A percentile compares a stretch with the other conserved stretches of the same genome.
phyloP scores from a whole-genome alignment of 2,329 filamentous ascomycete species.

The Penicillium fuscoglaucum region DNA sequence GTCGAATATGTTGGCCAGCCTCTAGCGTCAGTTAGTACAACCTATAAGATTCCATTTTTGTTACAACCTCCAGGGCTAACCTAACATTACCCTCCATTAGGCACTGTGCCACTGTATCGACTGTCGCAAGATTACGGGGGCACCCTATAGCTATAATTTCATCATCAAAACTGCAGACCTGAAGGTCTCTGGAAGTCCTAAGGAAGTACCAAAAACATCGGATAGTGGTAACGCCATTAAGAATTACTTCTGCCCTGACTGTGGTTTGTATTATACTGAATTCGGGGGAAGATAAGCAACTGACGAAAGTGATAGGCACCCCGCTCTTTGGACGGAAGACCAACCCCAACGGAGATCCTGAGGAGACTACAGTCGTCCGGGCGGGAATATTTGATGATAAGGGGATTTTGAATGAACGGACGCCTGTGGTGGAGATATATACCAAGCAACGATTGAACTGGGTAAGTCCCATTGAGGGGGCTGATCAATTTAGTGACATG shows the following conservation, averaged over 20 bases:
- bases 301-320: slow-evolving; percentile 24
- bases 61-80: not conserved
- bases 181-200: slow-evolving; percentile 34
- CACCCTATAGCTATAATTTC: slow-evolving; percentile 33
- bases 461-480: slow-evolving; percentile 27
- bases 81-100: slow-evolving; percentile 20
- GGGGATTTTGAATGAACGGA: slow-evolving; percentile 27
- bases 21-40: slow-evolving; percentile 29
- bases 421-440: slow-evolving; percentile 36
- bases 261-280: slow-evolving; percentile 29
- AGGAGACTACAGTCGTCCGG: slow-evolving; percentile 32
- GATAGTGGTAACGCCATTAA: slow-evolving; percentile 40
- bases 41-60: not conserved
- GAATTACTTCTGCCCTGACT: slow-evolving; percentile 41
- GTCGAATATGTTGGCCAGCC: slow-evolving; percentile 36
- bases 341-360: slow-evolving; percentile 20
- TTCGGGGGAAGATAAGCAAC: not conserved
- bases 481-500: slow-evolving; percentile 31
- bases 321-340: slow-evolving; percentile 31
- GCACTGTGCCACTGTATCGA: slow-evolving; percentile 42
- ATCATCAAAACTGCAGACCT: slow-evolving; percentile 33
- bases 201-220: slow-evolving; percentile 36
- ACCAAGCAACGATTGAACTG: slow-evolving; percentile 27
- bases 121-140: slow-evolving; percentile 42
- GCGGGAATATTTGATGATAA: slow-evolving; percentile 40